Evolutionary conservation across 257 asterid genomes (phyloP).

Genomic region (Leptodermis oblonga): DNA sequence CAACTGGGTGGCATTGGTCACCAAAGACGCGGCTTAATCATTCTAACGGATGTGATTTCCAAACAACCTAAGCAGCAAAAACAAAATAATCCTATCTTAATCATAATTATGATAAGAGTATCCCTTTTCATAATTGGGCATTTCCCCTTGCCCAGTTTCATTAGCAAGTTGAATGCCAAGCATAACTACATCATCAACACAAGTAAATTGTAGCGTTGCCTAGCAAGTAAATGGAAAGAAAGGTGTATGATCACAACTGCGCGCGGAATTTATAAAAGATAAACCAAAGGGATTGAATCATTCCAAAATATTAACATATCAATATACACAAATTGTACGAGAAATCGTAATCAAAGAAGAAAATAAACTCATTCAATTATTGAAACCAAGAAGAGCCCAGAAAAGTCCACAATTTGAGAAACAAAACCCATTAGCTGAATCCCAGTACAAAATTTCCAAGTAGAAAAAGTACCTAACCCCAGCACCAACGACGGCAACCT

Average conservation of each 20-base stretch:
- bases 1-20: too few relatives aligned
- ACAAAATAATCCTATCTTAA: too few relatives aligned
- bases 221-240: background rate
- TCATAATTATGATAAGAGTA: too few relatives aligned
- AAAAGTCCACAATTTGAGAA: too few relatives aligned
- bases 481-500: constrained; percentile 85
- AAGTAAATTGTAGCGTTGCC: too few relatives aligned
- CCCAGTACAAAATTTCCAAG: background rate
- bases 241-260: background rate
- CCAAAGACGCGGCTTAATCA: too few relatives aligned
- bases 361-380: too few relatives aligned
- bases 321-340: background rate
- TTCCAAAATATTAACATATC: too few relatives aligned
- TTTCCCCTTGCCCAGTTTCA: background rate
- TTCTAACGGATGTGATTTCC: too few relatives aligned
- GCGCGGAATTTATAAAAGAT: background rate
- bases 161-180: background rate
- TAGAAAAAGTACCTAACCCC: constrained; percentile 56
- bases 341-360: background rate
- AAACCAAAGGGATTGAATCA: background rate
- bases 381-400: too few relatives aligned
- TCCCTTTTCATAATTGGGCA: background rate
- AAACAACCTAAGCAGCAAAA: too few relatives aligned
- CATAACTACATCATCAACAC: background rate
- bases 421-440: background rate